Conservation (phyloP, 2,329 filamentous ascomycete species). For the Diaporthe velutina region DNA sequence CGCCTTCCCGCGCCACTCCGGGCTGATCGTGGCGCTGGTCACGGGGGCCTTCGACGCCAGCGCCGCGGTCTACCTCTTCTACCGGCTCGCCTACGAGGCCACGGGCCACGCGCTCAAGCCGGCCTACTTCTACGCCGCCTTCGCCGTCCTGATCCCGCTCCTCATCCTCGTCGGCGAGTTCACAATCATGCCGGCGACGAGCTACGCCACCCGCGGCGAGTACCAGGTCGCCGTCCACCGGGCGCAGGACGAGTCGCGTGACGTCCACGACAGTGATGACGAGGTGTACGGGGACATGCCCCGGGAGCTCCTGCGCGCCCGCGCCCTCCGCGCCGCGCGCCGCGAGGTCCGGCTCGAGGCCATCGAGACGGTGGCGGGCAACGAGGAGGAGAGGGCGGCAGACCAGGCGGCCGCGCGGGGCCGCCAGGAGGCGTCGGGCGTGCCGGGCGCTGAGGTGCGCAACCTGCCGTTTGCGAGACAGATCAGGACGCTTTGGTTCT, state of each 20-base stretch:
- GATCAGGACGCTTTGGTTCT: slow-evolving; percentile 78
- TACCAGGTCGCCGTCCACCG: slow-evolving; percentile 56
- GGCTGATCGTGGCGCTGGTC: slow-evolving; percentile 70
- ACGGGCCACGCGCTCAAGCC: slow-evolving; percentile 50
- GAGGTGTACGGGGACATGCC: slow-evolving; percentile 59
- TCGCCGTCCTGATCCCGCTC: slow-evolving; percentile 53
- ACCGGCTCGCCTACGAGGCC: slow-evolving; percentile 67
- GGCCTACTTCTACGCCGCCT: slow-evolving; percentile 53
- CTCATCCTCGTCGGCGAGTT: slow-evolving; percentile 54
- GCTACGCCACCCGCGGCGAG: slow-evolving; percentile 55
- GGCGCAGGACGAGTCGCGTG: slow-evolving; percentile 52
- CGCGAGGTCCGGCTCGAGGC: slow-evolving; percentile 71
- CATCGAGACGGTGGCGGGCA: slow-evolving; percentile 74
- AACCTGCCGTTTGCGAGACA: slow-evolving; percentile 73
- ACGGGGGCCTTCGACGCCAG: slow-evolving; percentile 76
- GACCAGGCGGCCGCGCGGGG: slow-evolving; percentile 63
- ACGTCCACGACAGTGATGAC: slow-evolving; percentile 67
- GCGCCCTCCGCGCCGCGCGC: slow-evolving; percentile 58
- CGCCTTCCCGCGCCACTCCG: slow-evolving; percentile 71
- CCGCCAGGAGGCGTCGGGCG: slow-evolving; percentile 70
- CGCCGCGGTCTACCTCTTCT: slow-evolving; percentile 71
- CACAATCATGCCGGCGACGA: slow-evolving; percentile 54
- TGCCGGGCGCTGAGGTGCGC: slow-evolving; percentile 78
- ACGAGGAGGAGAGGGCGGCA: slow-evolving; percentile 66
- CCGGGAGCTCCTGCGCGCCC: slow-evolving; percentile 57